Conservation (phyloP, 805 yeast genomes). For the Candida peoriensis region DNA sequence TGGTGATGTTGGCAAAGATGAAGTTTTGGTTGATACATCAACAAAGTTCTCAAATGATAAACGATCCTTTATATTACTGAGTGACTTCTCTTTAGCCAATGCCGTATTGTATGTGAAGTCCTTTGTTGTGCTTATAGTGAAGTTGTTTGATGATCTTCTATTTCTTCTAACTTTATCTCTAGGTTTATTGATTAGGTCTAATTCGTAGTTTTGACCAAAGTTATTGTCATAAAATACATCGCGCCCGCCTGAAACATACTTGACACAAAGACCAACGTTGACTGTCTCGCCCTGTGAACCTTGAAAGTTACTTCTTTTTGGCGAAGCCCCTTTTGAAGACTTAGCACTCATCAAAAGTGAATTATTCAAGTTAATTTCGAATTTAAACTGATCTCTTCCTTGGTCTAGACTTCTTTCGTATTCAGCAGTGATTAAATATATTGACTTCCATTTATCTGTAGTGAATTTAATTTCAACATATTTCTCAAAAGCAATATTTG, state of each 20-base stretch:
- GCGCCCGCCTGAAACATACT: slow-evolving; percentile 28
- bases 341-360: slow-evolving; percentile 15
- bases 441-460: slow-evolving; percentile 44
- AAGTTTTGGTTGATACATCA: background rate
- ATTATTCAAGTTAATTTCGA: slow-evolving; percentile 39
- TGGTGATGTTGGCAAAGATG: slow-evolving; percentile 2
- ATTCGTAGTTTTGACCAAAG: slow-evolving; percentile 30
- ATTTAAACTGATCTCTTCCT: slow-evolving; percentile 40
- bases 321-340: slow-evolving; percentile 7
- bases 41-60: slow-evolving; percentile 1
- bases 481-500: slow-evolving; percentile 35
- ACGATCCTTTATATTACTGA: background rate
- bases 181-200: slow-evolving; percentile 23
- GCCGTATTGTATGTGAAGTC: background rate
- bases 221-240: slow-evolving; percentile 38
- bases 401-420: slow-evolving; percentile 20
- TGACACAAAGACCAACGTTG: slow-evolving; percentile 33
- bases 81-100: no score
- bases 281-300: no score
- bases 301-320: slow-evolving; percentile 9
- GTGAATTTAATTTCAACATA: slow-evolving; percentile 42
- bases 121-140: background rate
- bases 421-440: slow-evolving; percentile 32
- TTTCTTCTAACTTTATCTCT: slow-evolving; percentile 5
- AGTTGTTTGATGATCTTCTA: background rate